phyloP scores from a whole-genome alignment of 73 alveolate species.

The Loxodes magnus region DNA sequence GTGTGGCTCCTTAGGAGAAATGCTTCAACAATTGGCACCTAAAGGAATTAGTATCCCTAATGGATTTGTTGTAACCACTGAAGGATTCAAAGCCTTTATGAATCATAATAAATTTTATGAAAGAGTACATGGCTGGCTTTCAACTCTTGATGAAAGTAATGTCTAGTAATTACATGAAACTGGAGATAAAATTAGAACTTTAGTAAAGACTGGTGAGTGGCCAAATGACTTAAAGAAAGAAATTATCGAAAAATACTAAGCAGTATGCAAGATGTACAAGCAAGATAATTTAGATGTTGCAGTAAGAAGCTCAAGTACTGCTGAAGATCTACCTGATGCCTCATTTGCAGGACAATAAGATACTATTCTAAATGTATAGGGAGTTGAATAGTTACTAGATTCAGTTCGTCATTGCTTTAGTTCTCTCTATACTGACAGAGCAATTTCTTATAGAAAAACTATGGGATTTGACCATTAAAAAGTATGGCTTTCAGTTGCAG shows the following conservation, averaged over 20 bases:
- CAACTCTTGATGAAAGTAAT: no score
- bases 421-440: conserved; percentile 25
- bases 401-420: conserved; percentile 19
- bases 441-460: conserved; percentile 23
- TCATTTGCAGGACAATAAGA: conserved; percentile 34
- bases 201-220: no score
- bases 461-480: conserved; percentile 22
- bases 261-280: no score
- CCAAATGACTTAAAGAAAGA: no score
- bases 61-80: no score
- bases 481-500: conserved; percentile 24
- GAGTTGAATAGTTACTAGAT: conserved; percentile 18
- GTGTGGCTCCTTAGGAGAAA: conserved; percentile 19
- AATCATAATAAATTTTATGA: no score
- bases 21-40: conserved; percentile 19
- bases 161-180: no score
- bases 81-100: no score
- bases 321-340: conserved; percentile 30
- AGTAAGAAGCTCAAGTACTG: conserved; percentile 22
- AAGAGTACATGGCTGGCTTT: no score
- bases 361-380: conserved; percentile 27
- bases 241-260: no score
- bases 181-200: no score
- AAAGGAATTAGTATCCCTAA: no score
- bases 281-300: conserved; percentile 25